phyloP scores from a whole-genome alignment of 805 yeast genomes.

The Zygosaccharomyces gambellarensis region DNA sequence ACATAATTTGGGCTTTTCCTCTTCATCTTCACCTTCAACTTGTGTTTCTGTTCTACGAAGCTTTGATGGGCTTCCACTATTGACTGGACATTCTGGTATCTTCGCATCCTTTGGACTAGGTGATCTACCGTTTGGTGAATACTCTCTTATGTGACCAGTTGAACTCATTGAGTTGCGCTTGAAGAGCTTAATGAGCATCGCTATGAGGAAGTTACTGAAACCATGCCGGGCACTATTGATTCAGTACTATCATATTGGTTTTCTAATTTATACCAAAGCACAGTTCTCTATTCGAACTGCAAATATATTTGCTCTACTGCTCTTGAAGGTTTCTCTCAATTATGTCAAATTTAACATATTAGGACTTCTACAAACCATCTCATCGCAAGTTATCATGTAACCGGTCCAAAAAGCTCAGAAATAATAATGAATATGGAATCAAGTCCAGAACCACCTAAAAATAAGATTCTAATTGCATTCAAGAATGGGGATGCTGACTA shows the following conservation, averaged over 20 bases:
- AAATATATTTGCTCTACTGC: background rate
- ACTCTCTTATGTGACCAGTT: background rate
- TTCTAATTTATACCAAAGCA: background rate
- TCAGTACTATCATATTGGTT: background rate
- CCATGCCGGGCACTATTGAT: background rate
- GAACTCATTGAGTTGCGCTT: background rate
- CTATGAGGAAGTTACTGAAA: background rate
- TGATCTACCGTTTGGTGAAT: background rate
- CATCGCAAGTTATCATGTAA: background rate
- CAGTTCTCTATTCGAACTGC: background rate
- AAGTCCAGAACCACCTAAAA: constrained; percentile 6
- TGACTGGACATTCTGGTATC: constrained; percentile 1
- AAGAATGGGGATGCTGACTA: background rate
- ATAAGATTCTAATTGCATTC: constrained; percentile 13
- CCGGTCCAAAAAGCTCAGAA: background rate
- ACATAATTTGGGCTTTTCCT: background rate
- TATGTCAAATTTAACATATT: background rate
- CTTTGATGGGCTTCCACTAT: background rate
- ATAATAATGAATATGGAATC: background rate
- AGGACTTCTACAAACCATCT: background rate
- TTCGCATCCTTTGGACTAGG: background rate
- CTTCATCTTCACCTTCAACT: background rate
- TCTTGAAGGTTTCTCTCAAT: background rate
- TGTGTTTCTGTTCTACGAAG: background rate
- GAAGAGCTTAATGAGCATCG: background rate